Percentiles rank a stretch among this genome's conserved stretches.
Conservation (phyloP, 345 rosid genomes). For the Syzygium oleosum region DNA sequence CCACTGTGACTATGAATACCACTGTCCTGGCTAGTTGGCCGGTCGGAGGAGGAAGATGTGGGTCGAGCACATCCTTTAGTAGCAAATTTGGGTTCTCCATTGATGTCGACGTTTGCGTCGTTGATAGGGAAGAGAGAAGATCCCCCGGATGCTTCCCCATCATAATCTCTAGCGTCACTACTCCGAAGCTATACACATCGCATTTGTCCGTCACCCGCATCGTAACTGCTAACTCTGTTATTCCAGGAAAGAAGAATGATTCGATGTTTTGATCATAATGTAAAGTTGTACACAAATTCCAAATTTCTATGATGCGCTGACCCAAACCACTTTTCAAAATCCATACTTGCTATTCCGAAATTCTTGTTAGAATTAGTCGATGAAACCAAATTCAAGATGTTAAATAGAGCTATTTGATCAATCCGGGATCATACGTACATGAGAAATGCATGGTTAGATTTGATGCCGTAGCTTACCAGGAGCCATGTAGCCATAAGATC, state of each 20-base stretch:
- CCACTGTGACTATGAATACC: too few relatives aligned
- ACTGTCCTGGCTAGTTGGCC: too few relatives aligned
- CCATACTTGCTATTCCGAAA: too few relatives aligned
- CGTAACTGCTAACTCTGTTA: neutral
- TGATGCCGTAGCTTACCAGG: constrained; percentile 24
- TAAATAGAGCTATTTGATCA: constrained; percentile 16
- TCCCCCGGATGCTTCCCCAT: constrained; percentile 58
- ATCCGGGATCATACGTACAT: neutral
- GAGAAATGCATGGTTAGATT: neutral
- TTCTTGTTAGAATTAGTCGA: neutral
- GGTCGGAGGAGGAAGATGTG: too few relatives aligned
- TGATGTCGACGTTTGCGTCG: neutral
- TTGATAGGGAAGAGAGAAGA: constrained; percentile 21
- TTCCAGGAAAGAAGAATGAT: neutral
- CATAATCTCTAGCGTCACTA: constrained; percentile 50
- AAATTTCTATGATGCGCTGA: neutral
- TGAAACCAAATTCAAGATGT: neutral
- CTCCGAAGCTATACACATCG: constrained; percentile 52
- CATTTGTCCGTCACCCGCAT: constrained; percentile 19
- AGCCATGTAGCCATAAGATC: constrained; percentile 71
- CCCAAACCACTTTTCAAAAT: neutral
- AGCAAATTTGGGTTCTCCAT: constrained; percentile 8
- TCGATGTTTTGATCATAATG: neutral
- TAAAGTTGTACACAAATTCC: neutral
- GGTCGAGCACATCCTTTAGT: constrained; percentile 18